These are phyloP conservation scores for Saprolegnia diclina DNA, from an alignment of 352 stramenopile genomes.

Conservation along the genomic window DNA sequence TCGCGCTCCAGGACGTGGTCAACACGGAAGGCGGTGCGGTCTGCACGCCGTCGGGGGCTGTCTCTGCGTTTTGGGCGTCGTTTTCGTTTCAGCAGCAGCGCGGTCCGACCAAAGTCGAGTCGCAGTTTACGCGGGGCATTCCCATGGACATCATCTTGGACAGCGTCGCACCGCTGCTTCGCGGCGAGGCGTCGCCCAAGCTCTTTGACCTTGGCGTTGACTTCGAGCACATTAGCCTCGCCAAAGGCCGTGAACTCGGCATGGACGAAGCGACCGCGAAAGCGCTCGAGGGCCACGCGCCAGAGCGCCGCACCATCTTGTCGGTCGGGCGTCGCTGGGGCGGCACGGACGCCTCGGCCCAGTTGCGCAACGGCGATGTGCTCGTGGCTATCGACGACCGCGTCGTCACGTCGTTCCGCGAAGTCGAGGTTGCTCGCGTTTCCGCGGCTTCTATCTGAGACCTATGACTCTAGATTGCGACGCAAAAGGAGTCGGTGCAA, in stretches of 20 bases:
- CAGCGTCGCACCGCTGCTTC: slow-evolving; percentile 64
- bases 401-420: slow-evolving; percentile 78
- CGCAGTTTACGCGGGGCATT: slow-evolving; percentile 82
- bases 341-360: slow-evolving; percentile 55
- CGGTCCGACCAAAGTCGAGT: slow-evolving; percentile 69
- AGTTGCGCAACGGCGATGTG: slow-evolving; percentile 81
- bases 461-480: slow-evolving; percentile 9
- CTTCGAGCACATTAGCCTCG: slow-evolving; percentile 84
- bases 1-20: slow-evolving; percentile 77
- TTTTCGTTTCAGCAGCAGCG: slow-evolving; percentile 83
- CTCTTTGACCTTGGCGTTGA: slow-evolving; percentile 80
- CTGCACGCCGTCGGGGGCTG: slow-evolving; percentile 54
- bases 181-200: slow-evolving; percentile 51
- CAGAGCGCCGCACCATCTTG: slow-evolving; percentile 70
- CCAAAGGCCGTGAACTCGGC: slow-evolving; percentile 83
- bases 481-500: slow-evolving; percentile 68
- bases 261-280: slow-evolving; percentile 73
- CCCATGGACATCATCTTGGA: slow-evolving; percentile 86
- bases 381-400: slow-evolving; percentile 78
- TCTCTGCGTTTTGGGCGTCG: slow-evolving; percentile 82
- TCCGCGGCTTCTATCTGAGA: neutral
- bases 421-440: slow-evolving; percentile 82
- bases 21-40: slow-evolving; percentile 76
- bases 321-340: slow-evolving; percentile 72
- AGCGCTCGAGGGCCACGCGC: slow-evolving; percentile 60